Evolutionary conservation across 176 grass and related monocot genomes (phyloP).

Genomic region (Pontederia paniculata): DNA sequence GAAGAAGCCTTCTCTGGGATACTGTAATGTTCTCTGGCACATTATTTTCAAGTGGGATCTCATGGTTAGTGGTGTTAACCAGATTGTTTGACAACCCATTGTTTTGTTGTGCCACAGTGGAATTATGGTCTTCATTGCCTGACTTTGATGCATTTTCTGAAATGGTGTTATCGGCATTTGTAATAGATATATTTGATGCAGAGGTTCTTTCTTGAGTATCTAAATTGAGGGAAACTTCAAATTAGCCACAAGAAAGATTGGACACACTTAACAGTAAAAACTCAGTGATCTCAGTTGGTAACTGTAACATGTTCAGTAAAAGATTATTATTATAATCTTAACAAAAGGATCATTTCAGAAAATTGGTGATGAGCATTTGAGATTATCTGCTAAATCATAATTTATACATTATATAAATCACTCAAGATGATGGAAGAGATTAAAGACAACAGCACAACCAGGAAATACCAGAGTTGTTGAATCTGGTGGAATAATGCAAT

Average conservation of each 20-base stretch:
- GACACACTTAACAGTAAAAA: not conserved
- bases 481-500: too few relatives aligned
- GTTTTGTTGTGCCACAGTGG: constrained; percentile 27
- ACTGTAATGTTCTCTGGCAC: constrained; percentile 33
- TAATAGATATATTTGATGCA: constrained; percentile 11
- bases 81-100: constrained; percentile 22
- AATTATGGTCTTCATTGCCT: constrained; percentile 24
- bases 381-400: too few relatives aligned
- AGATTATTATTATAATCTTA: too few relatives aligned
- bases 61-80: constrained; percentile 18
- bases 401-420: too few relatives aligned
- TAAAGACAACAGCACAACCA: too few relatives aligned
- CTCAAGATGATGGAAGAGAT: too few relatives aligned
- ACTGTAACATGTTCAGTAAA: too few relatives aligned
- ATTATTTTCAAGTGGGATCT: constrained; percentile 20
- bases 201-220: constrained; percentile 2
- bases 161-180: constrained; percentile 13
- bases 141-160: constrained; percentile 26
- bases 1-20: constrained; percentile 67
- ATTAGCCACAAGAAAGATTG: not conserved
- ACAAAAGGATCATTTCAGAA: too few relatives aligned
- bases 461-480: too few relatives aligned
- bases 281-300: too few relatives aligned
- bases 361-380: too few relatives aligned
- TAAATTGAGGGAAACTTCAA: too few relatives aligned